Conservation (phyloP, 164 flowering plant genomes). For the Aristolochia californica region DNA sequence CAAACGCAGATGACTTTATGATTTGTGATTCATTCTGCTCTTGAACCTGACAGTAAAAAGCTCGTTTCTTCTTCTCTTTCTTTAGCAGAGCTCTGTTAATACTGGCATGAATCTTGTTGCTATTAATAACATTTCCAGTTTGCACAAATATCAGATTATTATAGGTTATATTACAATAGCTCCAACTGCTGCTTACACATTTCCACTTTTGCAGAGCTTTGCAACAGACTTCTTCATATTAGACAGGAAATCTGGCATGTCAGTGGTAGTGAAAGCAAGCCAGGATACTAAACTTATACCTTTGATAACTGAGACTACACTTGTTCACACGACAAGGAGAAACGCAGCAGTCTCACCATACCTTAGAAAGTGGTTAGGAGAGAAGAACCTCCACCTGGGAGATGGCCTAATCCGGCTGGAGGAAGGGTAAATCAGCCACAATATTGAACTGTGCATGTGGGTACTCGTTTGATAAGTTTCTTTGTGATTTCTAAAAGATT, state of each 20-base stretch:
- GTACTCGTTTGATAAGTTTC: background rate
- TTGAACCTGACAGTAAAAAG: no score
- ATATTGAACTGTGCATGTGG: background rate
- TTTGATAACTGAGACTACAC: slow-evolving; percentile 34
- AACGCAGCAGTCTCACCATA: slow-evolving; percentile 31
- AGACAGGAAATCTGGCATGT: slow-evolving; percentile 44
- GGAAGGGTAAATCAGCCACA: slow-evolving; percentile 40
- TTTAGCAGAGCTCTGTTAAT: no score
- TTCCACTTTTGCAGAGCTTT: slow-evolving; percentile 36
- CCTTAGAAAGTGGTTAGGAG: slow-evolving; percentile 47
- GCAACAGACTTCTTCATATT: slow-evolving; percentile 55
- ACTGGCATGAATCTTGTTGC: no score
- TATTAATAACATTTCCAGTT: no score
- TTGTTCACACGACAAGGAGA: slow-evolving; percentile 34
- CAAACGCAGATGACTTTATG: no score
- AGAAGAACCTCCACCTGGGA: slow-evolving; percentile 38
- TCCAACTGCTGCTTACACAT: no score
- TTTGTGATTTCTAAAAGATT: background rate
- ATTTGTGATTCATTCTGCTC: no score
- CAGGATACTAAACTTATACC: slow-evolving; percentile 38
- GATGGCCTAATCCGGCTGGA: slow-evolving; percentile 34
- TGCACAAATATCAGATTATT: no score
- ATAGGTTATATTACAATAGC: no score
- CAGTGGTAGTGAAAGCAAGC: slow-evolving; percentile 62
- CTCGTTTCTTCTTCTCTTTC: no score